Percentiles rank a stretch among this genome's conserved stretches.
These are phyloP conservation scores for Astraeus odoratus DNA, from an alignment of 768 basidiomycete species.

Conservation along the genomic window DNA sequence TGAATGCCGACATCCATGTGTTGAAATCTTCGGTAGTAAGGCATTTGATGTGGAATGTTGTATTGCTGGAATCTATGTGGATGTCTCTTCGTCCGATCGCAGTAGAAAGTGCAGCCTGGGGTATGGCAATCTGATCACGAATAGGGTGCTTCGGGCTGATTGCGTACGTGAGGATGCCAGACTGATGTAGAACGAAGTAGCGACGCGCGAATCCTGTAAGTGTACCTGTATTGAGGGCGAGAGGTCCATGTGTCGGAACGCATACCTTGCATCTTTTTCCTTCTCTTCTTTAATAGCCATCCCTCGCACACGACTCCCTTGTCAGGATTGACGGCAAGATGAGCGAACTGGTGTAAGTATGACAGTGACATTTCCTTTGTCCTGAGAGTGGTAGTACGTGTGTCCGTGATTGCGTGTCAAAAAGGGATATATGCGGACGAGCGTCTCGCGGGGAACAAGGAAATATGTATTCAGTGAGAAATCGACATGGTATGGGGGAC, in stretches of 20 bases:
- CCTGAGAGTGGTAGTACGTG: not conserved
- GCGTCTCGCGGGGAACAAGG: not conserved
- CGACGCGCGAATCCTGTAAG: slow-evolving; percentile 73
- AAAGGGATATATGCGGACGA: not conserved
- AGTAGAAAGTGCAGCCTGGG: slow-evolving; percentile 73
- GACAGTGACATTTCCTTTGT: slow-evolving; percentile 9
- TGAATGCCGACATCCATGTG: slow-evolving; percentile 67
- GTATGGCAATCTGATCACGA: slow-evolving; percentile 61
- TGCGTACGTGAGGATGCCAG: slow-evolving; percentile 69
- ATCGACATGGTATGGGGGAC: not conserved
- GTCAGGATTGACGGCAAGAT: slow-evolving; percentile 3
- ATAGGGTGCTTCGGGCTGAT: slow-evolving; percentile 64
- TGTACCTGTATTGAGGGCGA: not conserved
- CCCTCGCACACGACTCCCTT: slow-evolving; percentile 48
- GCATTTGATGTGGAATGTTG: slow-evolving; percentile 81
- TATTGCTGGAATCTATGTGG: slow-evolving; percentile 68
- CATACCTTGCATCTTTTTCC: slow-evolving; percentile 83
- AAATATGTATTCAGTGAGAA: not conserved
- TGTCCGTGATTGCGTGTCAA: not conserved
- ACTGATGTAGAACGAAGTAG: slow-evolving; percentile 64
- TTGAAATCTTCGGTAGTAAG: slow-evolving; percentile 64
- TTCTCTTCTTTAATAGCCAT: slow-evolving; percentile 81
- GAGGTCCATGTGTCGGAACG: slow-evolving; percentile 1
- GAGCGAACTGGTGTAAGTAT: slow-evolving; percentile 7
- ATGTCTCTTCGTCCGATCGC: slow-evolving; percentile 70